Evolutionary conservation across 106 monocot genomes (phyloP).

Genomic region (Hemerocallis citrina): DNA sequence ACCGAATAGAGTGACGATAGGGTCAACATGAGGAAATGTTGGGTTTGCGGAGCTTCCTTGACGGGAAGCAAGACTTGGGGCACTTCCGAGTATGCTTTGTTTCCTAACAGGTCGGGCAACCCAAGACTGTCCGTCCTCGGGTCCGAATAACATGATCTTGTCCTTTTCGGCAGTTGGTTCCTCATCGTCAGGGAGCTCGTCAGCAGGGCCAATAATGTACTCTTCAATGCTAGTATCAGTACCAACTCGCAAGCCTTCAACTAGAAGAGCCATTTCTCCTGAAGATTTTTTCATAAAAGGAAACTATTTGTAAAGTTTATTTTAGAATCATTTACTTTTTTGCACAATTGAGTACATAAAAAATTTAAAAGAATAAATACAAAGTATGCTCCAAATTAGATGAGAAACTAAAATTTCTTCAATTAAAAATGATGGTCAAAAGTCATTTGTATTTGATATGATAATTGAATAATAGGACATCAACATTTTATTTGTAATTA

Average conservation of each 20-base stretch:
- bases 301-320: not conserved
- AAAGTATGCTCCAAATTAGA: too few species aligned
- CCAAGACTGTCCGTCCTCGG: constrained; percentile 57
- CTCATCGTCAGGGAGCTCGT: constrained; percentile 37
- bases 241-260: constrained; percentile 61
- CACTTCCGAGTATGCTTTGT: constrained; percentile 38
- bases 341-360: not conserved
- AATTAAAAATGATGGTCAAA: too few species aligned
- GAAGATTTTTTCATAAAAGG: not conserved
- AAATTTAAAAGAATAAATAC: not conserved
- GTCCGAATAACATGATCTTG: constrained; percentile 38
- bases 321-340: not conserved
- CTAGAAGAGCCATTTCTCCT: constrained; percentile 79
- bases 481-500: too few species aligned
- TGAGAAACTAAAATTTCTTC: too few species aligned
- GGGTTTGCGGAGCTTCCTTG: constrained; percentile 41
- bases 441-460: too few species aligned
- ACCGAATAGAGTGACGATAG: constrained; percentile 72
- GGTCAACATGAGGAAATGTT: constrained; percentile 54
- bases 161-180: constrained; percentile 32
- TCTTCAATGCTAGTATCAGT: constrained; percentile 56
- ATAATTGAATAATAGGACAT: too few species aligned
- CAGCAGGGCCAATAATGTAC: constrained; percentile 61
- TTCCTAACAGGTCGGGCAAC: constrained; percentile 51
- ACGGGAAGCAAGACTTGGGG: constrained; percentile 35